phyloP scores from a whole-genome alignment of 75 land plant genomes.

The Larix kaempferi region DNA sequence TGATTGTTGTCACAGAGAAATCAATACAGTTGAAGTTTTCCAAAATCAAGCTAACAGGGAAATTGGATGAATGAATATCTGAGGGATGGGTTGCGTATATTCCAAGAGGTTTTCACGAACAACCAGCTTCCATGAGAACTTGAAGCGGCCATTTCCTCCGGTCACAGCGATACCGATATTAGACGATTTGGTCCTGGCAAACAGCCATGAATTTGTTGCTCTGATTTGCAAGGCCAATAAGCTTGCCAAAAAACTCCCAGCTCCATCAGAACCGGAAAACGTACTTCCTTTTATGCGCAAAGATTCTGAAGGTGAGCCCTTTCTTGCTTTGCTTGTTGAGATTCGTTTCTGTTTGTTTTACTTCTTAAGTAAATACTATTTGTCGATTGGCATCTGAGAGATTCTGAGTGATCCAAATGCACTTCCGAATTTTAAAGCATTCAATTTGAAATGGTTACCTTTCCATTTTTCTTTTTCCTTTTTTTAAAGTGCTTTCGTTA shows the following conservation, averaged over 20 bases:
- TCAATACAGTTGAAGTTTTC: not conserved
- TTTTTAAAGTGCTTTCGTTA: no score
- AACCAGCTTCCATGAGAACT: not conserved
- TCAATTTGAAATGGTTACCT: no score
- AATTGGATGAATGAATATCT: not conserved
- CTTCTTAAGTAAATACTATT: not conserved
- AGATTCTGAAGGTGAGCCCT: conserved; percentile 7
- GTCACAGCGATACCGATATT: not conserved
- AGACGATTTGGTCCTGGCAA: conserved; percentile 10
- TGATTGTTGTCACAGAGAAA: not conserved
- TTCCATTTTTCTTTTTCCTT: no score
- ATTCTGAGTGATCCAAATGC: no score
- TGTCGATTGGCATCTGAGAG: no score
- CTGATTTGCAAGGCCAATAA: conserved; percentile 1
- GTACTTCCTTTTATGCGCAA: not conserved
- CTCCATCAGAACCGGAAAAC: not conserved
- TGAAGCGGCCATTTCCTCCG: conserved; percentile 5
- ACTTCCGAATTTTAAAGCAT: no score
- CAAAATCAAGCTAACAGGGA: no score
- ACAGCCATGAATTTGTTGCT: conserved; percentile 7
- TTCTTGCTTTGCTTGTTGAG: no score
- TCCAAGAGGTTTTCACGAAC: conserved; percentile 5
- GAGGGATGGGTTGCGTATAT: conserved; percentile 4
- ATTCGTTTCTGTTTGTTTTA: not conserved
- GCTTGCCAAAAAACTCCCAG: not conserved